phyloP scores from a whole-genome alignment of 2,329 filamentous ascomycete genomes.

The Neoscytalidium dimidiatum region DNA sequence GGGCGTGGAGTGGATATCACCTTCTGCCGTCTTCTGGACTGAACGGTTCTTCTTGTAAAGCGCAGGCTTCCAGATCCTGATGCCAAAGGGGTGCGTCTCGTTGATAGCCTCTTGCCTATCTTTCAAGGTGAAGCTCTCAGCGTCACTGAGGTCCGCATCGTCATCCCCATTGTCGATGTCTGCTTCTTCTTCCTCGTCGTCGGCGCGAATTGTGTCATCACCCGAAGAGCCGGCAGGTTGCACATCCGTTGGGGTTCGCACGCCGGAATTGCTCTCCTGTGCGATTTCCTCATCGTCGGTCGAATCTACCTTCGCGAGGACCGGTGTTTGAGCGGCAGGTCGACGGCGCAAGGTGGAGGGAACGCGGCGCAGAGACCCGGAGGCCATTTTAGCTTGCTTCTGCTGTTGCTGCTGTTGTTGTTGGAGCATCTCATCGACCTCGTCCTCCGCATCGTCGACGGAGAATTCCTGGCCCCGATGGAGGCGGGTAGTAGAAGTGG shows the following conservation, averaged over 20 bases:
- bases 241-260: slow-evolving; percentile 21
- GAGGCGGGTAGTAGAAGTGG: slow-evolving; percentile 73
- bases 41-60: slow-evolving; percentile 97
- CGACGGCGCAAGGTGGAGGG: slow-evolving; percentile 55
- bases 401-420: slow-evolving; percentile 24
- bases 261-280: slow-evolving; percentile 25
- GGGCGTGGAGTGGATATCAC: slow-evolving; percentile 93
- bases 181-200: slow-evolving; percentile 47
- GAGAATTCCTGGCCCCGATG: slow-evolving; percentile 86
- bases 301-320: slow-evolving; percentile 51
- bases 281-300: slow-evolving; percentile 33
- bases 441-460: slow-evolving; percentile 81
- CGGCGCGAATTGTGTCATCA: slow-evolving; percentile 44
- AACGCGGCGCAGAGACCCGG: slow-evolving; percentile 49
- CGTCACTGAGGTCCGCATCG: slow-evolving; percentile 77
- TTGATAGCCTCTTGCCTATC: slow-evolving; percentile 98
- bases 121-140: slow-evolving; percentile 96
- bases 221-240: slow-evolving; percentile 33
- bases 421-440: slow-evolving; percentile 70
- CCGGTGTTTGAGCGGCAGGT: slow-evolving; percentile 47
- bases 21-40: slow-evolving; percentile 93
- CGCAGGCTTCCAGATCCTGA: slow-evolving; percentile 97
- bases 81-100: slow-evolving; percentile 97
- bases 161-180: slow-evolving; percentile 61
- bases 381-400: slow-evolving; percentile 31